phyloP scores from a whole-genome alignment of 306 rosid genomes.

The Comarum palustre region DNA sequence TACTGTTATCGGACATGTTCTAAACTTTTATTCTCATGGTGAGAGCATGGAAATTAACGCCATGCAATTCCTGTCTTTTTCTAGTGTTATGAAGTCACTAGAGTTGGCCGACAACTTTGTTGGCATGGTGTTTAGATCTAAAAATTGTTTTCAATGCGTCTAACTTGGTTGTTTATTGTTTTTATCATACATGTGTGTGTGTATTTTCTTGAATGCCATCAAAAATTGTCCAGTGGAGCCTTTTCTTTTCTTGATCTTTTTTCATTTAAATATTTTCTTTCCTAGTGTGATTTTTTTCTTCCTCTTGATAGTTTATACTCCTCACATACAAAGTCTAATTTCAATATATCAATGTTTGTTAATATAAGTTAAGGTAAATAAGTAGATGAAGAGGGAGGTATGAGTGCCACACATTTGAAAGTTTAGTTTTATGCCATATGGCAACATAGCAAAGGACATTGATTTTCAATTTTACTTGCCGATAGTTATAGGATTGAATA shows the following conservation, averaged over 20 bases:
- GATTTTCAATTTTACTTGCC: neutral
- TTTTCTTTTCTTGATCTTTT: neutral
- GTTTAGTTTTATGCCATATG: neutral
- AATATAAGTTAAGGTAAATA: neutral
- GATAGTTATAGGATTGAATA: neutral
- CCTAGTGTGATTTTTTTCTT: neutral
- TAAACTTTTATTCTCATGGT: neutral
- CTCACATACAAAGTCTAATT: neutral
- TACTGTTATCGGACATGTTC: neutral
- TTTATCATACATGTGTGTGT: too few relatives aligned
- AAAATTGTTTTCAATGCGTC: neutral
- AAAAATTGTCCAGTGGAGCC: neutral
- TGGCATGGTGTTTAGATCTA: neutral
- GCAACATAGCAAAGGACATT: neutral
- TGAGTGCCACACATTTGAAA: neutral
- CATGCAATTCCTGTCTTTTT: neutral
- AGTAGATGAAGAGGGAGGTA: neutral
- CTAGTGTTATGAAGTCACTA: neutral
- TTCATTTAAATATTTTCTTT: neutral
- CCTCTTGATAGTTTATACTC: neutral
- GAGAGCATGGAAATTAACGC: neutral
- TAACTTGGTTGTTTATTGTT: neutral
- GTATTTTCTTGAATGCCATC: neutral
- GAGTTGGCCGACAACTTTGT: neutral
- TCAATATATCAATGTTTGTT: neutral